Evolutionary conservation across 352 stramenopile species (phyloP).

Genomic region (Phytophthora pini): DNA sequence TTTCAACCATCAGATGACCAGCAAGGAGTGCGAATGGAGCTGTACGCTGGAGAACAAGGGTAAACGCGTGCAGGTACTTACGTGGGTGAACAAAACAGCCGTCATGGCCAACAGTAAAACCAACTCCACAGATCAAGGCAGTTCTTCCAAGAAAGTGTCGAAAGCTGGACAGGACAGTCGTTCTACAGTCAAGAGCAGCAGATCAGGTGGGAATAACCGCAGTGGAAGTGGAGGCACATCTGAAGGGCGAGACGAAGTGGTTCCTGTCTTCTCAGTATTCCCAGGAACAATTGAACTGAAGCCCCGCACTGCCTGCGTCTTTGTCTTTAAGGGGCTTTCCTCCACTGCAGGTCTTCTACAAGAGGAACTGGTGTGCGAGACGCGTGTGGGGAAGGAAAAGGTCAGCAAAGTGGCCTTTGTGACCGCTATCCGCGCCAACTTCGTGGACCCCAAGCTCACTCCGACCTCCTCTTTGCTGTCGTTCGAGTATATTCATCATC

Average conservation of each 20-base stretch:
- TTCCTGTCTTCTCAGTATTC: conserved; percentile 90
- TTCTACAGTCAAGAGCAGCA: conserved; percentile 19
- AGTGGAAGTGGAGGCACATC: conserved; percentile 11
- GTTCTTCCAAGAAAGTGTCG: conserved; percentile 28
- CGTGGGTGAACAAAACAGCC: conserved; percentile 89
- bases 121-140: conserved; percentile 13
- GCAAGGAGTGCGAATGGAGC: conserved; percentile 86
- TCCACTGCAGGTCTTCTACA: conserved; percentile 58
- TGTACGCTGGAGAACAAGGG: conserved; percentile 97
- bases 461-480: conserved; percentile 74
- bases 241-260: conserved; percentile 37
- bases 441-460: conserved; percentile 89
- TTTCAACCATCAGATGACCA: conserved; percentile 94
- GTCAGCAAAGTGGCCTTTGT: conserved; percentile 85
- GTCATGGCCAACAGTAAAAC: conserved; percentile 32
- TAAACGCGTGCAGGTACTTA: conserved; percentile 90
- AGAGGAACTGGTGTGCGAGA: conserved; percentile 93
- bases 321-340: conserved; percentile 92
- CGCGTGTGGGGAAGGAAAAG: conserved; percentile 94
- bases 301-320: conserved; percentile 93
- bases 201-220: conserved; percentile 27
- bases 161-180: conserved; percentile 12
- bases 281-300: conserved; percentile 93
- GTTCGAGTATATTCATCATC: conserved; percentile 91
- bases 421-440: conserved; percentile 89